phyloP scores from a whole-genome alignment of 2,329 filamentous ascomycete genomes.

The Exophiala sp. region DNA sequence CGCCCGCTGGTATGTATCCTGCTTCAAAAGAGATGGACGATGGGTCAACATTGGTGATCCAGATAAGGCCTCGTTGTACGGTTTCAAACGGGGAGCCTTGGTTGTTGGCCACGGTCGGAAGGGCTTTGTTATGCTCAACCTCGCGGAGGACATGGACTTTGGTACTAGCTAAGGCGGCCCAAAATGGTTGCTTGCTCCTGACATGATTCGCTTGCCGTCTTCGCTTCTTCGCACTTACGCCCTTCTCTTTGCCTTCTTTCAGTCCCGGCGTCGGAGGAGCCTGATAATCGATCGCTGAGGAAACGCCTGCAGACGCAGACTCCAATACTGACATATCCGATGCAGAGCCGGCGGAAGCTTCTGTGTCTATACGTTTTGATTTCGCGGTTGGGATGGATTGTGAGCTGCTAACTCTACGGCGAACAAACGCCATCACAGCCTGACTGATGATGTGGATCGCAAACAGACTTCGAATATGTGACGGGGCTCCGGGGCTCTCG shows the following conservation, averaged over 20 bases:
- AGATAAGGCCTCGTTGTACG: slow-evolving; percentile 41
- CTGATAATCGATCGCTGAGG: slow-evolving; percentile 40
- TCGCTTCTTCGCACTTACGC: slow-evolving; percentile 68
- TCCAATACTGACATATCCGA: slow-evolving; percentile 41
- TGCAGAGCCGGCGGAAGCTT: slow-evolving; percentile 41
- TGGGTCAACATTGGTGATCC: slow-evolving; percentile 44
- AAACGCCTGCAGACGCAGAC: slow-evolving; percentile 37
- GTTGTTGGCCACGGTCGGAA: slow-evolving; percentile 19
- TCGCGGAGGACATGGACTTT: slow-evolving; percentile 95
- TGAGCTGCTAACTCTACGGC: slow-evolving; percentile 41
- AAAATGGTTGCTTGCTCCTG: slow-evolving; percentile 82
- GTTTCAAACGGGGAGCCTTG: slow-evolving; percentile 28
- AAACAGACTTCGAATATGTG: slow-evolving; percentile 43
- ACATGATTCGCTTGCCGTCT: slow-evolving; percentile 88
- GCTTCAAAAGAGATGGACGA: slow-evolving; percentile 45
- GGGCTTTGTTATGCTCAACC: slow-evolving; percentile 65
- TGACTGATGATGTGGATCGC: slow-evolving; percentile 47
- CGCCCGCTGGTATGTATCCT: slow-evolving; percentile 34
- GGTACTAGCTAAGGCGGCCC: slow-evolving; percentile 89
- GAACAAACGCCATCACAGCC: slow-evolving; percentile 44
- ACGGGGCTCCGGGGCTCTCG: slow-evolving; percentile 36
- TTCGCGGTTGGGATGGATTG: slow-evolving; percentile 38
- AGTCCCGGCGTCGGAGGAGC: slow-evolving; percentile 48
- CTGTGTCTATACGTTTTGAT: slow-evolving; percentile 41
- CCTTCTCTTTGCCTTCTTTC: slow-evolving; percentile 52